phyloP scores from a whole-genome alignment of 495 filamentous ascomycete genomes.

The Neurospora cerealis region DNA sequence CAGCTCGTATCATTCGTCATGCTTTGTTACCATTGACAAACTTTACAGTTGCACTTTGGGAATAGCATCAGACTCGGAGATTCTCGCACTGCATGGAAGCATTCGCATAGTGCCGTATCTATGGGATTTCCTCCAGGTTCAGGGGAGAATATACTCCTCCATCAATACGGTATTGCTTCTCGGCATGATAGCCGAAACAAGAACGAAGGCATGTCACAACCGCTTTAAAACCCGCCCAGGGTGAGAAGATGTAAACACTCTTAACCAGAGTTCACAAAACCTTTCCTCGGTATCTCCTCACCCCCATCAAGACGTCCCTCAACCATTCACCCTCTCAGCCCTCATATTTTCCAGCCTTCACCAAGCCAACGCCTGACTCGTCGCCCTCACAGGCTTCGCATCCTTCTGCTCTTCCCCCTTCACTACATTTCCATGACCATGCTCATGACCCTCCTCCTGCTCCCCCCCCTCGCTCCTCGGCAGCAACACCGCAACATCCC shows the following conservation, averaged over 20 bases:
- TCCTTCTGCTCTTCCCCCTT: conserved; percentile 8
- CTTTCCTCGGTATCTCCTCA: not conserved
- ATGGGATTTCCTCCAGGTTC: not conserved
- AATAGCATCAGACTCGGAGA: not conserved
- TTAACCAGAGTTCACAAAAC: not conserved
- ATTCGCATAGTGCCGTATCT: not conserved
- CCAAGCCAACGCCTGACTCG: conserved; percentile 14
- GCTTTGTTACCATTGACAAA: not conserved
- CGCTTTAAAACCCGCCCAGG: not conserved
- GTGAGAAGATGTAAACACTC: not conserved
- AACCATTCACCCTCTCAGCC: not conserved
- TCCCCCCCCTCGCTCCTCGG: not conserved
- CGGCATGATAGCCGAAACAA: not conserved
- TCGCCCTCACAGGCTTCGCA: not conserved
- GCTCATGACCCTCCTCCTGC: not conserved
- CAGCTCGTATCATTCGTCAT: not conserved
- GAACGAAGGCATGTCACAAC: not conserved
- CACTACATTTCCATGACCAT: not conserved
- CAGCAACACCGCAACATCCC: conserved; percentile 15
- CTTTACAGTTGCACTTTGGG: not conserved
- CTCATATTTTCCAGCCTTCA: conserved; percentile 3
- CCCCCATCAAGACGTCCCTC: not conserved
- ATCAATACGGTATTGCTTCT: not conserved
- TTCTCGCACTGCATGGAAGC: not conserved
- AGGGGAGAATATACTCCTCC: too few species aligned